Conservation (phyloP, 1,139 yeast species). For the Pichia sp. region DNA sequence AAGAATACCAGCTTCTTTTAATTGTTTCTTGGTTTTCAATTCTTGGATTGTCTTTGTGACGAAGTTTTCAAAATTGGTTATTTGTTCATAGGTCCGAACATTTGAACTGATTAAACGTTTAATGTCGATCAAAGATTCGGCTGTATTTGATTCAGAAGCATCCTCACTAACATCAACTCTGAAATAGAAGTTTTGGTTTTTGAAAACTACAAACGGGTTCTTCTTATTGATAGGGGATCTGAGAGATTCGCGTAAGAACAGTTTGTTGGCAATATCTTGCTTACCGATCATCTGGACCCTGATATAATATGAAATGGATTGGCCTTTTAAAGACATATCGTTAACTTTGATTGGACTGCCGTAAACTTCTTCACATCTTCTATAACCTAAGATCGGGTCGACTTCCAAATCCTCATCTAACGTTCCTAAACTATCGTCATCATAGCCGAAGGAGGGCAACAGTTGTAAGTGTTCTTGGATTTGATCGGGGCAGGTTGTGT, state of each 20-base stretch:
- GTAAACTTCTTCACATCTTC: constrained; percentile 32
- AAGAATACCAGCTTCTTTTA: constrained; percentile 20
- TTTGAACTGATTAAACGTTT: neutral
- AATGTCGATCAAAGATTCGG: neutral
- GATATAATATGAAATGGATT: constrained; percentile 28
- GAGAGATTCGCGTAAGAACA: neutral
- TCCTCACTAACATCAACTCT: constrained; percentile 19
- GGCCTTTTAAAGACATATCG: constrained; percentile 30
- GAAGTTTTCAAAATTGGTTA: constrained; percentile 19
- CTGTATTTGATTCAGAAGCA: too few relatives aligned
- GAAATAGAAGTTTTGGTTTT: constrained; percentile 19
- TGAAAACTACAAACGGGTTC: constrained; percentile 18
- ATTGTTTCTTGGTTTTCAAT: constrained; percentile 15
- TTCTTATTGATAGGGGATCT: neutral
- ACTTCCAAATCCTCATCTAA: constrained; percentile 17
- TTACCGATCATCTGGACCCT: constrained; percentile 27
- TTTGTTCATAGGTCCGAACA: constrained; percentile 17
- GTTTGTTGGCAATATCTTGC: neutral
- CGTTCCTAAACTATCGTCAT: constrained; percentile 14
- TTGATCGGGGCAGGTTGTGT: constrained; percentile 55
- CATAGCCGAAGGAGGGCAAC: constrained; percentile 68
- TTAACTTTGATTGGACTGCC: constrained; percentile 36
- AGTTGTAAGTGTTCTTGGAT: constrained; percentile 47
- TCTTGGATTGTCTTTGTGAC: constrained; percentile 15
- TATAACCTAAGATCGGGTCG: constrained; percentile 38